Base-by-base conservation (phyloP, 768 basidiomycete genomes). In the Lactarius tabidus region DNA sequence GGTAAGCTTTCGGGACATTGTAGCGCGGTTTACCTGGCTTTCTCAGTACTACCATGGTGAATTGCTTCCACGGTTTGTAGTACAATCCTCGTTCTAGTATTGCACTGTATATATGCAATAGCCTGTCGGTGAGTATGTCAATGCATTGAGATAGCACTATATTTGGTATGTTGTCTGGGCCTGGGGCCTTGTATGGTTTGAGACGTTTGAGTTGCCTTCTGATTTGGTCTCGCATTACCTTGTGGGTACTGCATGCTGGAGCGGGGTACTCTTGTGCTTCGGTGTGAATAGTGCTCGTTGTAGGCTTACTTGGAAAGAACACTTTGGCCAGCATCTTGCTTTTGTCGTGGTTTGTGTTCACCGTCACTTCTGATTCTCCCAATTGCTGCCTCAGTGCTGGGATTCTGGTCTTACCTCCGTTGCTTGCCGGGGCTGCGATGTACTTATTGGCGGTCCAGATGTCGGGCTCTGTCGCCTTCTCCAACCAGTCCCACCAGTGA, bases 251-350 rank as follows among this genome's bases (percentile, higher is more conserved):
- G n/a, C n/a, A n/a, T n/a, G n/a, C 36, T 6, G 9, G 6, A 36
- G 36, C 8, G 4, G 9, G 36, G 12, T 36, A 36, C 2, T 2
- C 1, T 10, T 6, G 36, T 6, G 36, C 1, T 36, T 6, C n/a
- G n/a, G n/a, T n/a, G n/a, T n/a, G n/a, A n/a, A n/a, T n/a, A n/a
- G n/a, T n/a, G 6, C 36, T 36, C 5, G 5, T 9, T 35, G 33
- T 35, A 41, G 63, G 69, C 7, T 70, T 66, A 0, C 61, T 57
- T 12, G 64, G 66, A 60, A 80, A 79, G 71, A 79, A 79, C n/a
- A n/a, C n/a, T n/a, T 29, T 18, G 35, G 63, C 67, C 4, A 74
- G 71, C 67, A 62, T 48, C 0, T 53, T 45, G 28, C 67, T 69
- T 48, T 74, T 71, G 0, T 63, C 65, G 1, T 39, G 45, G 38